Percentiles rank a stretch among this genome's conserved stretches.
Evolutionary conservation across 164 flowering plant species (phyloP).

Genomic region (Piper betle): DNA sequence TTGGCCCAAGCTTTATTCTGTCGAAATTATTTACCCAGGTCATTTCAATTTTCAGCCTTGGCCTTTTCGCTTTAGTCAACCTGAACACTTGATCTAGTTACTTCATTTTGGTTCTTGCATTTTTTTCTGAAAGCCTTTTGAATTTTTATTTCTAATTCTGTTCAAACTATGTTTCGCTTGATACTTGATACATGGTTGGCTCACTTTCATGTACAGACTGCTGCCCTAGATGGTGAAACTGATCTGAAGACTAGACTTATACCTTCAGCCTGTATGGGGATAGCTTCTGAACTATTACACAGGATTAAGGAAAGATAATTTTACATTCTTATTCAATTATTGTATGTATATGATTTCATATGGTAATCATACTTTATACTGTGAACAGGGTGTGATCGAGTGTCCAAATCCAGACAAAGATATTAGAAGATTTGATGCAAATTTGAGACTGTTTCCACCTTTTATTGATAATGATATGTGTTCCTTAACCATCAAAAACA

Average conservation of each 20-base stretch:
- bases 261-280: constrained; percentile 85
- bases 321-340: background rate
- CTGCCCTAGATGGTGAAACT: constrained; percentile 97
- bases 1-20: too few relatives aligned
- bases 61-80: too few relatives aligned
- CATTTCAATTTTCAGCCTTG: too few relatives aligned
- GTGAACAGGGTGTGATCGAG: constrained; percentile 81
- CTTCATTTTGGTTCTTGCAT: too few relatives aligned
- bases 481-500: constrained; percentile 87
- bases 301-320: constrained; percentile 64
- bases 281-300: constrained; percentile 70
- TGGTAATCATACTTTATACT: constrained; percentile 2
- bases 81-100: too few relatives aligned
- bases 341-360: background rate
- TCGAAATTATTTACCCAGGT: too few relatives aligned
- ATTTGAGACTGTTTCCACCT: constrained; percentile 87
- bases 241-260: constrained; percentile 83
- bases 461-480: constrained; percentile 93
- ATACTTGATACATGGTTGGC: background rate
- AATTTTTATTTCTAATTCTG: too few relatives aligned
- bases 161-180: too few relatives aligned
- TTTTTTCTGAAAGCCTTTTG: too few relatives aligned
- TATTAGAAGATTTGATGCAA: constrained; percentile 92
- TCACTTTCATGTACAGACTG: constrained; percentile 40
- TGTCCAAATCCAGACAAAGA: constrained; percentile 94